Percentiles rank a stretch among this genome's conserved stretches.
Conservation (phyloP, 2,329 filamentous ascomycete genomes). For the Cryphonectria carpinicola region DNA sequence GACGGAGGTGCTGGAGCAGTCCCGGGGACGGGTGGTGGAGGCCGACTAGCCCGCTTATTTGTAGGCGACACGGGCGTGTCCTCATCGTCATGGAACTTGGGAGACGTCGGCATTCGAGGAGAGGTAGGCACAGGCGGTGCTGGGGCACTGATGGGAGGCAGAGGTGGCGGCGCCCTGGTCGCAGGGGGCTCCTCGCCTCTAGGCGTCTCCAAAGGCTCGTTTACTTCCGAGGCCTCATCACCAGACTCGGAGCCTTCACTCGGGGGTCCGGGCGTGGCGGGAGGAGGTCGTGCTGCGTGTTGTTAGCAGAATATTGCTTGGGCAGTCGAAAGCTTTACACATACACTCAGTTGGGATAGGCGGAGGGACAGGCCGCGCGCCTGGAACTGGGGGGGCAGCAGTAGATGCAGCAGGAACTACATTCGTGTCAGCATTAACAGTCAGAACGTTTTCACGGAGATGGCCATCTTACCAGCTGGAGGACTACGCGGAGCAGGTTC, state of each 20-base stretch:
- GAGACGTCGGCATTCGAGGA: slow-evolving; percentile 41
- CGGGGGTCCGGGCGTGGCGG: slow-evolving; percentile 57
- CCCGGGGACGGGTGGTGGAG: slow-evolving; percentile 65
- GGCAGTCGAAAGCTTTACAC: slow-evolving; percentile 38
- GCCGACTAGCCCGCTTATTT: slow-evolving; percentile 60
- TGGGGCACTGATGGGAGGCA: slow-evolving; percentile 50
- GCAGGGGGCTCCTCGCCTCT: slow-evolving; percentile 44
- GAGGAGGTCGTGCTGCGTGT: slow-evolving; percentile 64
- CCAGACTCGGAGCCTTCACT: slow-evolving; percentile 85
- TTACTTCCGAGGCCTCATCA: slow-evolving; percentile 73
- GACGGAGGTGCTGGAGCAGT: slow-evolving; percentile 51
- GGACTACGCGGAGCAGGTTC: slow-evolving; percentile 38
- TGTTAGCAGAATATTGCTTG: slow-evolving; percentile 34
- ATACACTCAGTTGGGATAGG: slow-evolving; percentile 65
- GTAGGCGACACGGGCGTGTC: slow-evolving; percentile 44
- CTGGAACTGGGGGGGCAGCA: slow-evolving; percentile 51
- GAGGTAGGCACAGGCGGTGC: slow-evolving; percentile 43
- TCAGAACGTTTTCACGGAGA: slow-evolving; percentile 28
- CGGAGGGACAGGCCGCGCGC: slow-evolving; percentile 58
- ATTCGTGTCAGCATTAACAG: slow-evolving; percentile 32
- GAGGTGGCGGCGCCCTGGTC: slow-evolving; percentile 46
- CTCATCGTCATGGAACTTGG: slow-evolving; percentile 42
- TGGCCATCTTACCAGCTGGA: slow-evolving; percentile 33
- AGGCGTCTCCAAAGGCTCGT: slow-evolving; percentile 48
- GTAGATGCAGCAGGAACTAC: slow-evolving; percentile 38